Evolutionary conservation across 2,329 filamentous ascomycete species (phyloP).

Genomic region (Aureobasidium sp.): DNA sequence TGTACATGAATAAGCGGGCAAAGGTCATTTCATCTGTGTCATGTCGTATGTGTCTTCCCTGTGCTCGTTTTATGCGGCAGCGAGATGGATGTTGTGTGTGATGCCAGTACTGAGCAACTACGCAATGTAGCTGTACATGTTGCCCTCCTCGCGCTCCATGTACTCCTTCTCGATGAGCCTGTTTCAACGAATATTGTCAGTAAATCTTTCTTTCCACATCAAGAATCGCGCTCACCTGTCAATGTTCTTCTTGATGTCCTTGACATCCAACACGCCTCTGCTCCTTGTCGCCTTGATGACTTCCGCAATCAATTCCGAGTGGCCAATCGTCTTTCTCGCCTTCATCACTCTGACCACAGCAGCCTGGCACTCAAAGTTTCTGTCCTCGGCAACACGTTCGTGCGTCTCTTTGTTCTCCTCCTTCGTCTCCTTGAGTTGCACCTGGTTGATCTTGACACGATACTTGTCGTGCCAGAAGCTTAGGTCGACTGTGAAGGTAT

Average conservation of each 20-base stretch:
- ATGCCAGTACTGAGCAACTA: conserved; percentile 15
- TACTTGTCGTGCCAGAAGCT: conserved; percentile 72
- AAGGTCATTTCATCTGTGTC: not conserved
- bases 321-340: conserved; percentile 76
- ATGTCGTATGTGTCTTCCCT: not conserved
- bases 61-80: not conserved
- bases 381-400: conserved; percentile 76
- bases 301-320: conserved; percentile 81
- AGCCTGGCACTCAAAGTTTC: conserved; percentile 94
- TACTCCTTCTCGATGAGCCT: conserved; percentile 92
- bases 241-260: conserved; percentile 93
- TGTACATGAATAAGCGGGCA: not conserved
- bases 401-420: conserved; percentile 94
- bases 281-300: conserved; percentile 86
- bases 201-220: not conserved
- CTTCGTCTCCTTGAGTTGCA: conserved; percentile 91
- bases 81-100: not conserved
- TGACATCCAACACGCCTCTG: conserved; percentile 74
- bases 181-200: conserved; percentile 19
- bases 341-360: conserved; percentile 98
- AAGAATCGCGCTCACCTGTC: conserved; percentile 60
- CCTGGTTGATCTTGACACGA: conserved; percentile 97
- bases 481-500: conserved; percentile 78
- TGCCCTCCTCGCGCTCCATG: conserved; percentile 68
- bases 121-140: conserved; percentile 41